Evolutionary conservation across 2,329 filamentous ascomycete genomes (phyloP).

Genomic region (Xylaria digitata): DNA sequence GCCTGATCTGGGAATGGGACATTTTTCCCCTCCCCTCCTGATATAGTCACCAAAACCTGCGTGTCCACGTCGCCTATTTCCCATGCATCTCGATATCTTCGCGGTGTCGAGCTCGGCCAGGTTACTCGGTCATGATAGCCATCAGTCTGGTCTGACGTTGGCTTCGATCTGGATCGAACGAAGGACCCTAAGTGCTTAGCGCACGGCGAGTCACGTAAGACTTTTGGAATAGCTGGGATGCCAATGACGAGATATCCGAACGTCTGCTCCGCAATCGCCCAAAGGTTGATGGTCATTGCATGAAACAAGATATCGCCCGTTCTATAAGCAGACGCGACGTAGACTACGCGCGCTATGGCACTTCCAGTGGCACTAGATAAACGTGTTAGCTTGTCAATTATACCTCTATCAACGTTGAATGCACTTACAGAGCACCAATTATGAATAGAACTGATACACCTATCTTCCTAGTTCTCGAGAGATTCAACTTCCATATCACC

Average conservation of each 20-base stretch:
- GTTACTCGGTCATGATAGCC: background rate
- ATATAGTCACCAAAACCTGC: constrained; percentile 23
- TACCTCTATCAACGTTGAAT: background rate
- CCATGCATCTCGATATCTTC: constrained; percentile 19
- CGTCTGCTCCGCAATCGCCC: constrained; percentile 37
- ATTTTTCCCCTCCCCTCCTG: constrained; percentile 12
- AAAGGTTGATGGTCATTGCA: constrained; percentile 34
- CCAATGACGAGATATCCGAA: constrained; percentile 39
- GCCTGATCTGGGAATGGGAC: background rate
- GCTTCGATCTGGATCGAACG: constrained; percentile 24
- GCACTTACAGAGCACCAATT: constrained; percentile 36
- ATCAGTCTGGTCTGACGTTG: background rate
- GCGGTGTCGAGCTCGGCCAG: constrained; percentile 18
- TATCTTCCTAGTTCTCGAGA: constrained; percentile 31
- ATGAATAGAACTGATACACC: constrained; percentile 37
- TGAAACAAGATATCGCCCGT: constrained; percentile 33
- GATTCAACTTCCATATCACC: constrained; percentile 39
- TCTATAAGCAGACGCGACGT: constrained; percentile 20
- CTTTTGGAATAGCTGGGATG: constrained; percentile 34
- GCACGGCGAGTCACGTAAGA: constrained; percentile 26
- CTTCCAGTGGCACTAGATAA: constrained; percentile 32
- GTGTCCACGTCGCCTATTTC: constrained; percentile 20
- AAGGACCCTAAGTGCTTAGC: constrained; percentile 27
- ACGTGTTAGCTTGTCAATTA: background rate
- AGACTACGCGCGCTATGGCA: constrained; percentile 33